Evolutionary conservation across 2,329 filamentous ascomycete species (phyloP).

Genomic region (Parastagonospora avenae): DNA sequence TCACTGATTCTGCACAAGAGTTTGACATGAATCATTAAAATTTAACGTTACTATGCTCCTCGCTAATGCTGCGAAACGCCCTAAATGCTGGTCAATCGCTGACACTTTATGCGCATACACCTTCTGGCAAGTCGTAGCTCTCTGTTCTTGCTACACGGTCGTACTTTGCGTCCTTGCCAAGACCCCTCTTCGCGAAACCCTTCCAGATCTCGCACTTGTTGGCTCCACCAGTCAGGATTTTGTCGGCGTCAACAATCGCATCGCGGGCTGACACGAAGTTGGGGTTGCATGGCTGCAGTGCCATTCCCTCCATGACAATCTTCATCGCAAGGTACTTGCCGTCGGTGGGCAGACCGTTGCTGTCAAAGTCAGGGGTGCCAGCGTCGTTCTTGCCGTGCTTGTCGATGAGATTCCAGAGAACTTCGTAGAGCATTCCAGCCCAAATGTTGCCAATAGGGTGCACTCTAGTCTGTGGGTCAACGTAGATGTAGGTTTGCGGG

Average conservation of each 20-base stretch:
- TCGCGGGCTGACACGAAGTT: conserved; percentile 60
- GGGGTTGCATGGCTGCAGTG: conserved; percentile 62
- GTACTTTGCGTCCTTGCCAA: conserved; percentile 48
- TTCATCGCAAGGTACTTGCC: conserved; percentile 60
- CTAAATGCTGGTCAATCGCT: not conserved
- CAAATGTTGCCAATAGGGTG: conserved; percentile 60
- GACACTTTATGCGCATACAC: not conserved
- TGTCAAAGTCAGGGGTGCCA: conserved; percentile 49
- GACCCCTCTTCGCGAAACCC: conserved; percentile 62
- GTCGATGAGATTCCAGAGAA: conserved; percentile 64
- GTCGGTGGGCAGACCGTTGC: conserved; percentile 56
- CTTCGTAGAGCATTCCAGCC: conserved; percentile 61
- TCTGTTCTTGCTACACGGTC: conserved; percentile 20
- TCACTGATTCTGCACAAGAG: too few species aligned
- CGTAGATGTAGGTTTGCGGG: conserved; percentile 56
- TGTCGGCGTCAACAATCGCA: conserved; percentile 62
- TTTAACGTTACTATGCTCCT: not conserved
- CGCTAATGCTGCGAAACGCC: not conserved
- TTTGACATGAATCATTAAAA: not conserved
- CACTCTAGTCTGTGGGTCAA: conserved; percentile 48
- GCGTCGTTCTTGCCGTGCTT: conserved; percentile 59
- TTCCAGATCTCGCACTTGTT: conserved; percentile 61
- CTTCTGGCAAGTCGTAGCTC: conserved; percentile 28
- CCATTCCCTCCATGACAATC: conserved; percentile 59
- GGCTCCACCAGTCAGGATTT: conserved; percentile 55